These are phyloP conservation scores for Austroboletus niveus DNA, from an alignment of 1,284 basidiomycete genomes.

Conservation along the genomic window DNA sequence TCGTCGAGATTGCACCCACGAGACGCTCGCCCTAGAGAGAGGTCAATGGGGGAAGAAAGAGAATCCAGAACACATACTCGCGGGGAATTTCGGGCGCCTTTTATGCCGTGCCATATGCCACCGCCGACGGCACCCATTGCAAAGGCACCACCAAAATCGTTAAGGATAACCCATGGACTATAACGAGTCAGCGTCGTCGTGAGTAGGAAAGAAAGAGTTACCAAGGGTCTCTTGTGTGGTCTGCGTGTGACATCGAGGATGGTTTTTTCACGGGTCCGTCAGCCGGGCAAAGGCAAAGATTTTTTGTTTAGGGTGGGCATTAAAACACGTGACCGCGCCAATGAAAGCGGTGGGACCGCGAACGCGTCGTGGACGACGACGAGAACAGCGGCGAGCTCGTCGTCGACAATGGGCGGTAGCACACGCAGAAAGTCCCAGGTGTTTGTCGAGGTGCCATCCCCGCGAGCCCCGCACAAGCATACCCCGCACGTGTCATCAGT, in stretches of 20 bases:
- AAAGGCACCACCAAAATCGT: conserved; percentile 97
- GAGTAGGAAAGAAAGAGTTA: conserved; percentile 21
- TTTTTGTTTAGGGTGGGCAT: conserved; percentile 31
- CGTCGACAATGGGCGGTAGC: conserved; percentile 22
- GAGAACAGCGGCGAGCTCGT: conserved; percentile 3
- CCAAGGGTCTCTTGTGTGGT: conserved; percentile 94
- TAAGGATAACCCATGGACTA: conserved; percentile 98
- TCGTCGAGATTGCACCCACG: conserved; percentile 90
- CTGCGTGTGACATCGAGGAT: conserved; percentile 72
- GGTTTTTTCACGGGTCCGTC: neutral
- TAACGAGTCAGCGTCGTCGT: neutral
- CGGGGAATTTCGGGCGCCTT: conserved; percentile 96
- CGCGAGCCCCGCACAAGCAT: conserved; percentile 26
- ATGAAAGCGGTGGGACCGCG: conserved; percentile 13
- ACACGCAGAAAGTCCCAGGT: conserved; percentile 40
- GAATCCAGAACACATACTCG: conserved; percentile 46
- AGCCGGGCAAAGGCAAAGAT: conserved; percentile 10
- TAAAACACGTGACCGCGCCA: conserved; percentile 29
- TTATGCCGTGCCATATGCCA: conserved; percentile 99
- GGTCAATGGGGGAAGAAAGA: neutral
- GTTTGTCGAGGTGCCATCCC: conserved; percentile 59
- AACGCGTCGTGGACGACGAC: conserved; percentile 27
- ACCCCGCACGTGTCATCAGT: conserved; percentile 33
- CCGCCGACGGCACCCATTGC: conserved; percentile 95
- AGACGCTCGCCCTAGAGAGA: conserved; percentile 80